Conservation (phyloP, 2,329 filamentous ascomycete species). For the Sarocladiaceae sp. region DNA sequence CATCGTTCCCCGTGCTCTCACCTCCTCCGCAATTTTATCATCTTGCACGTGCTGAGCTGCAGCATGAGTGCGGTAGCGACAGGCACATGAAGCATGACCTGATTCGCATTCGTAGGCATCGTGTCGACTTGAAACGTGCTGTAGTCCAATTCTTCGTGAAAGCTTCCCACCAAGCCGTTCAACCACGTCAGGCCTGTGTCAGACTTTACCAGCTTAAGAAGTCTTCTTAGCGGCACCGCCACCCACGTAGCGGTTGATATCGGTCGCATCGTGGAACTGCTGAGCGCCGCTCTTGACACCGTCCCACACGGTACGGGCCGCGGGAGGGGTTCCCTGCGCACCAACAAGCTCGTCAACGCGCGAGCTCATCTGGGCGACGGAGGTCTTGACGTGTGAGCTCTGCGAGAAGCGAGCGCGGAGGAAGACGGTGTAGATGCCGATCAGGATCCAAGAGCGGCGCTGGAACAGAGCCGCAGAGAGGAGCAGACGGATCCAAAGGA, state of each 20-base stretch:
- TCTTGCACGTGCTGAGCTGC: too few relatives aligned
- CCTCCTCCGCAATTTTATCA: too few relatives aligned
- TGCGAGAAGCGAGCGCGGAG: slow-evolving; percentile 84
- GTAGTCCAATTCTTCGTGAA: background rate
- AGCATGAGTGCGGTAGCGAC: too few relatives aligned
- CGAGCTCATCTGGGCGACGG: slow-evolving; percentile 65
- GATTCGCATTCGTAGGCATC: too few relatives aligned
- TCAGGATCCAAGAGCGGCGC: slow-evolving; percentile 83
- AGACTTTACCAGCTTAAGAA: slow-evolving; percentile 23
- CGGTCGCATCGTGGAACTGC: slow-evolving; percentile 74
- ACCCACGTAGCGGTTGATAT: slow-evolving; percentile 66
- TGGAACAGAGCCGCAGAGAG: slow-evolving; percentile 80
- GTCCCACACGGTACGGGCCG: slow-evolving; percentile 73
- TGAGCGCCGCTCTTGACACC: slow-evolving; percentile 64
- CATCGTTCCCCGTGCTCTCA: too few relatives aligned
- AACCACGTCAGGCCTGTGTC: background rate
- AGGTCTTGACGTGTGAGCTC: slow-evolving; percentile 85
- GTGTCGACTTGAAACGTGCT: background rate
- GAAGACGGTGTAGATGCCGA: slow-evolving; percentile 84
- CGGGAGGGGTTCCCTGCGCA: slow-evolving; percentile 80
- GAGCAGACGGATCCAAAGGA: slow-evolving; percentile 77
- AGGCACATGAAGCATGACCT: too few relatives aligned
- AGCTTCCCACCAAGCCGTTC: slow-evolving; percentile 7
- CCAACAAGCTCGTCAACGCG: slow-evolving; percentile 76
- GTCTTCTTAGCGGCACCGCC: slow-evolving; percentile 46